Base-by-base conservation (phyloP, 2,329 filamentous ascomycete genomes). In the Fusarium bactridioides region DNA sequence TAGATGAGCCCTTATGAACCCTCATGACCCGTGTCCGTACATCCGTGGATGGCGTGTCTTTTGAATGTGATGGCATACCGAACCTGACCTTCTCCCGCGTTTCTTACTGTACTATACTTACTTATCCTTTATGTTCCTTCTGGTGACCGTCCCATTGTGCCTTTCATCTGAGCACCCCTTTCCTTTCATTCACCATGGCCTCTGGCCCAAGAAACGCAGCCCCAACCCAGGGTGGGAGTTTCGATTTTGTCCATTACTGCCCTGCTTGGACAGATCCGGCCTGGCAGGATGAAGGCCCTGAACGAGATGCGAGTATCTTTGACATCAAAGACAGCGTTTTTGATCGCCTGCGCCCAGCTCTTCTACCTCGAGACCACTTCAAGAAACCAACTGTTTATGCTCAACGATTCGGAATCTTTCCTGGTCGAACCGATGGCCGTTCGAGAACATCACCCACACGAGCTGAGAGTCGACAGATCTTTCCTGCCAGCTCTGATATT, bases 361-460 rank as follows among this genome's bases (percentile, higher is more conserved):
- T 79, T 23, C 68, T 76, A 0, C 56, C 71, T 19, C 51, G 57
- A 25, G 79, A 81, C 23, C 61, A 55, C 16, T 55, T 62, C 47
- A 61, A 64, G 35, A 69, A 74, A 21, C 79, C 79, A 9, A 78
- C 78, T 13, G 61, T 69, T 13, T 75, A 78, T 35, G 79, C 79
- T 4, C 38, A 73, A 21, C 69, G 79, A 41, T 81, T 78, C 40
- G 76, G 79, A 21, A 70, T 80, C 10, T 78, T 77, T 41, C 77
- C 77, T 2, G 77, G 70, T 4, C 71, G 76, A 4, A 66, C 54
- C 8, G 78, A 79, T 51, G 79, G 79, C 1, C 75, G 79, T n/a
- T 81, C 79, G 19, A 69, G 76, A 31, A 73, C 78, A 15, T 79
- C 79, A 5, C 79, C 79, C 10, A 79, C 78, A 25, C 68, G 78